Evolutionary conservation across 352 stramenopile genomes (phyloP).

Genomic region (Phytophthora lateralis): DNA sequence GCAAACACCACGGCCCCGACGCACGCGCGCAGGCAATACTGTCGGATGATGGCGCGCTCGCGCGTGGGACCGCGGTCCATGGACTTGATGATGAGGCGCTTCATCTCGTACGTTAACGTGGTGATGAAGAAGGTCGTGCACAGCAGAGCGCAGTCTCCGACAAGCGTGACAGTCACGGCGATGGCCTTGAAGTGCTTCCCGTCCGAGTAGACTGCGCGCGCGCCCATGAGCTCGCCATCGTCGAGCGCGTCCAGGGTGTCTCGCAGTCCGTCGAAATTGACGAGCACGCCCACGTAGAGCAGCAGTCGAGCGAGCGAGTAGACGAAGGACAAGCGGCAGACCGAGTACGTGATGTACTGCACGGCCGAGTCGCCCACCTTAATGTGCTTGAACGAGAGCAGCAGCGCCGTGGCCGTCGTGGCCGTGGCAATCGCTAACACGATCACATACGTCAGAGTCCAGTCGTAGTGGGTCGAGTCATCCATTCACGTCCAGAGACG

Average conservation of each 20-base stretch:
- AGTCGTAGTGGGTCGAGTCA: slow-evolving; percentile 53
- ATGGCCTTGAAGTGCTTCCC: slow-evolving; percentile 42
- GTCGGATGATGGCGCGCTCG: slow-evolving; percentile 57
- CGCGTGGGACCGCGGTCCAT: slow-evolving; percentile 63
- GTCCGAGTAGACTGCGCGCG: slow-evolving; percentile 53
- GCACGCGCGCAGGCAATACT: slow-evolving; percentile 58
- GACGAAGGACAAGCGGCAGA: slow-evolving; percentile 68
- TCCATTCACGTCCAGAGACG: slow-evolving; percentile 43
- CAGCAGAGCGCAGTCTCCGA: slow-evolving; percentile 66
- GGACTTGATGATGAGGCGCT: slow-evolving; percentile 62
- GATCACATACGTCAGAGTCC: slow-evolving; percentile 65
- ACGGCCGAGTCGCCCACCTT: slow-evolving; percentile 62
- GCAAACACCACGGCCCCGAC: slow-evolving; percentile 40
- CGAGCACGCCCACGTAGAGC: slow-evolving; percentile 62
- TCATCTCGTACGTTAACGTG: slow-evolving; percentile 69
- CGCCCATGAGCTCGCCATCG: slow-evolving; percentile 58
- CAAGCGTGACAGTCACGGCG: slow-evolving; percentile 48
- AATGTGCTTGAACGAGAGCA: slow-evolving; percentile 71
- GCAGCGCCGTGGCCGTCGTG: slow-evolving; percentile 48
- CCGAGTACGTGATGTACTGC: slow-evolving; percentile 73
- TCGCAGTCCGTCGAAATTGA: slow-evolving; percentile 55
- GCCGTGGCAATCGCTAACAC: slow-evolving; percentile 51
- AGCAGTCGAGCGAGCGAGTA: slow-evolving; percentile 57
- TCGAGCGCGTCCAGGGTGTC: slow-evolving; percentile 51
- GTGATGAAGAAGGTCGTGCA: slow-evolving; percentile 72